phyloP scores from a whole-genome alignment of 164 flowering plant species.

The Berberis thunbergii region DNA sequence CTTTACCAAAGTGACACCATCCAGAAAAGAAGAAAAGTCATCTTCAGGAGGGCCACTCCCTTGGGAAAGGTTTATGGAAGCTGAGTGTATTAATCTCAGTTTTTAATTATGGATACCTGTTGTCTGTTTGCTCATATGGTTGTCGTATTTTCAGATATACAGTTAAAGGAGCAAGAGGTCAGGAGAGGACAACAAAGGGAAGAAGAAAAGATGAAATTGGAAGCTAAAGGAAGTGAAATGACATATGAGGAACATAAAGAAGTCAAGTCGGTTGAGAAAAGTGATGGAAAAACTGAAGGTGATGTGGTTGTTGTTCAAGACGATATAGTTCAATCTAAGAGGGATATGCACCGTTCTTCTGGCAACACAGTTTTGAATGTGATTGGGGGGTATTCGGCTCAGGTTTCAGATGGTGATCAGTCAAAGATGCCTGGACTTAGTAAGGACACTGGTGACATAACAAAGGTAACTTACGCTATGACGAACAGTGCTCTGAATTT shows the following conservation, averaged over 20 bases:
- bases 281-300: conserved; percentile 15
- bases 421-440: too few relatives aligned
- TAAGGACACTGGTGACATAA: too few relatives aligned
- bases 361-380: conserved; percentile 6
- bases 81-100: neutral
- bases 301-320: conserved; percentile 10
- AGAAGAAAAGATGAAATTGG: conserved; percentile 55
- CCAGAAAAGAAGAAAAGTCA: conserved; percentile 28
- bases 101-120: neutral
- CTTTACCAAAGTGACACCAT: conserved; percentile 11
- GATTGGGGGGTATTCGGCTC: conserved; percentile 25
- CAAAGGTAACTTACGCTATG: neutral
- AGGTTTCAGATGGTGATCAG: conserved; percentile 16
- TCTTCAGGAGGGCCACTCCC: conserved; percentile 48
- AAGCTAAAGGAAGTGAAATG: conserved; percentile 19
- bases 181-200: conserved; percentile 51
- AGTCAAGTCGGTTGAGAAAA: conserved; percentile 10
- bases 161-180: conserved; percentile 79
- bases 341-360: conserved; percentile 10
- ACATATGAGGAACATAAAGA: conserved; percentile 22
- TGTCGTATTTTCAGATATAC: conserved; percentile 51
- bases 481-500: too few relatives aligned
- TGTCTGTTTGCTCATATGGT: neutral
- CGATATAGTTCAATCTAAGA: conserved; percentile 8
- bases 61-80: conserved; percentile 62